Conservation (phyloP, 1,284 basidiomycete genomes). For the Termitomyces sp. region DNA sequence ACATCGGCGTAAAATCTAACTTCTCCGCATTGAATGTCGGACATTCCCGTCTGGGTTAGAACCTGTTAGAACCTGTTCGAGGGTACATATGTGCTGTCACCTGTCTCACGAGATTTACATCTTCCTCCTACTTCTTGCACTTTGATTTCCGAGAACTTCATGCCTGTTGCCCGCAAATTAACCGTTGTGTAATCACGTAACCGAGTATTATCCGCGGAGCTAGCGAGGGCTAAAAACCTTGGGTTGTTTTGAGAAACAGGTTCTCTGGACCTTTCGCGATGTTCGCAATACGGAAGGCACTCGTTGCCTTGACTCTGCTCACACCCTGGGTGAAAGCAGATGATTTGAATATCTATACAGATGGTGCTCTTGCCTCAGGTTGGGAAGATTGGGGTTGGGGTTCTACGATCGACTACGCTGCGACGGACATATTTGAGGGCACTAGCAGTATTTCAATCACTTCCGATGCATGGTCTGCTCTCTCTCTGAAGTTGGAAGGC, state of each 20-base stretch:
- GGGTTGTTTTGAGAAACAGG: neutral
- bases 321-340: constrained; percentile 21
- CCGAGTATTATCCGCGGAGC: constrained; percentile 16
- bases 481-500: constrained; percentile 39
- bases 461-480: constrained; percentile 36
- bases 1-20: neutral
- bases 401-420: constrained; percentile 38
- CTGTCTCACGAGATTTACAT: neutral
- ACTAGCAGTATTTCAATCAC: constrained; percentile 39
- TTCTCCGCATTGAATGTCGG: constrained; percentile 1
- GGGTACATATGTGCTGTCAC: neutral
- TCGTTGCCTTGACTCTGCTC: constrained; percentile 12
- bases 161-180: constrained; percentile 11
- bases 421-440: constrained; percentile 40
- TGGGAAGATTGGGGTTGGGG: constrained; percentile 54
- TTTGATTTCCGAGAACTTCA: neutral
- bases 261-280: constrained; percentile 2
- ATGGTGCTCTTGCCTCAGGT: constrained; percentile 33
- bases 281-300: constrained; percentile 8
- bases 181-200: constrained; percentile 6
- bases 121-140: neutral
- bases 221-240: constrained; percentile 9
- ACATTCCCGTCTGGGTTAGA: neutral
- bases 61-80: neutral
- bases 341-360: constrained; percentile 34